Evolutionary conservation across 441 rosid genomes (phyloP).

Genomic region (Jatropha podagrica): DNA sequence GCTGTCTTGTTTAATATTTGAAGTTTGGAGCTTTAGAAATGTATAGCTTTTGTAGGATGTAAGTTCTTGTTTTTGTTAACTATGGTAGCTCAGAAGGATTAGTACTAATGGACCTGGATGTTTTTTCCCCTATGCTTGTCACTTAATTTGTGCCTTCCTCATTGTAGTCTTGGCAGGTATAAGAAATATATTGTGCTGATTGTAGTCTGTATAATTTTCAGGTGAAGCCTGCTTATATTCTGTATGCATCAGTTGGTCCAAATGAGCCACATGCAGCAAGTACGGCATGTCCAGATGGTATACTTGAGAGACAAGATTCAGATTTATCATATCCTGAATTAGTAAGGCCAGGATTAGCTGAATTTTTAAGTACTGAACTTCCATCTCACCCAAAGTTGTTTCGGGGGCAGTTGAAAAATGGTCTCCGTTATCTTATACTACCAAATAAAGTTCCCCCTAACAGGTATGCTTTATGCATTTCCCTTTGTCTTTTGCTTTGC

Average conservation of each 20-base stretch:
- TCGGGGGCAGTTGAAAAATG: constrained; percentile 86
- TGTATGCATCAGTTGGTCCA: constrained; percentile 84
- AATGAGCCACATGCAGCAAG: constrained; percentile 98
- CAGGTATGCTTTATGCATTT: constrained; percentile 50
- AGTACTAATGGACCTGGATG: background rate
- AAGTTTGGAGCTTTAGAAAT: background rate
- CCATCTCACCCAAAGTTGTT: constrained; percentile 87
- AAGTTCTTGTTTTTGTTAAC: background rate
- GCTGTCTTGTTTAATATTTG: background rate
- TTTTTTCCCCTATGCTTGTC: background rate
- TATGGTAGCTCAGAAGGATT: background rate
- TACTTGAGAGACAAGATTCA: constrained; percentile 68
- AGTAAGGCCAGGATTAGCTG: constrained; percentile 46
- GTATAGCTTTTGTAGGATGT: background rate
- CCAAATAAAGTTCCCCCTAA: constrained; percentile 96
- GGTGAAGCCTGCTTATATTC: constrained; percentile 51
- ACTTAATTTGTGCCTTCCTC: background rate
- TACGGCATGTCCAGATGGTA: constrained; percentile 82
- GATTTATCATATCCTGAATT: constrained; percentile 54
- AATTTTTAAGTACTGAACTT: constrained; percentile 69
- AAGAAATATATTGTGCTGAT: constrained; percentile 4
- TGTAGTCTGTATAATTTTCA: constrained; percentile 31
- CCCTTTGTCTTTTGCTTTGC: constrained; percentile 5
- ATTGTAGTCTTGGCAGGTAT: background rate
- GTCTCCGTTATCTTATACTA: constrained; percentile 91